Base-by-base conservation (phyloP, 352 stramenopile species). In the Phytophthora fragariaefolia region DNA sequence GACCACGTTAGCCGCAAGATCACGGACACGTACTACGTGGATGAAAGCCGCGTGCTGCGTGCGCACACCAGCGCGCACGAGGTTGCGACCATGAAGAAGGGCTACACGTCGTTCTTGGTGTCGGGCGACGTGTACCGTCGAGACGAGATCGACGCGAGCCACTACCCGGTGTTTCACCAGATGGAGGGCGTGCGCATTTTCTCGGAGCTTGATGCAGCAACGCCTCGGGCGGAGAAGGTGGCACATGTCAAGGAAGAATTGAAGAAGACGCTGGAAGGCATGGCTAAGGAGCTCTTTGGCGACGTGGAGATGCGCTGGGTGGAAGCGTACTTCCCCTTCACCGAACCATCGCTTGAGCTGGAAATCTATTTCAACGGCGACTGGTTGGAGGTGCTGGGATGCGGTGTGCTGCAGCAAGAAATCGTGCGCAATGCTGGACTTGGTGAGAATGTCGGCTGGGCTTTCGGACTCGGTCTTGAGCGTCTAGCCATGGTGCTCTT, bases 271-370 rank as follows among this genome's bases (percentile, higher is more conserved):
- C 80, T 99, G 12, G 96, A 99, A 73, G 97, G 97, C 8, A 87
- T 99, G 65, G 95, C 97, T 20, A 74, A 88, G 45, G 79, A 93
- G 52, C 81, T 99, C 0, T 97, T 97, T 20, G 91, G 91, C 23
- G 68, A 93, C 15, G 95, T 98, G 1, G 84, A 99, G 75, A 99
- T 98, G 84, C 87, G 96, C 56, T 99, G 98, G 98, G 89, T 98
- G 2, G 97, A 99, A 28, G 97, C 95, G 10, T 99, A 99, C 77
- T 99, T 99, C 76, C 98, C 98, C 4, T 99, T 99, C 77, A 99
- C 98, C 20, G 84, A 99, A 28, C 97, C 97, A 17, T 99, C 95
- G 32, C 90, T 98, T 34, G 98, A 99, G 83, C 83, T 99, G 9
- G 98, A 99, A 83, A 98, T 99, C 60, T 97, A 93, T 60, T 99